These are phyloP conservation scores for Golubevia sp. DNA, from an alignment of 1,284 basidiomycete genomes.

Conservation along the genomic window DNA sequence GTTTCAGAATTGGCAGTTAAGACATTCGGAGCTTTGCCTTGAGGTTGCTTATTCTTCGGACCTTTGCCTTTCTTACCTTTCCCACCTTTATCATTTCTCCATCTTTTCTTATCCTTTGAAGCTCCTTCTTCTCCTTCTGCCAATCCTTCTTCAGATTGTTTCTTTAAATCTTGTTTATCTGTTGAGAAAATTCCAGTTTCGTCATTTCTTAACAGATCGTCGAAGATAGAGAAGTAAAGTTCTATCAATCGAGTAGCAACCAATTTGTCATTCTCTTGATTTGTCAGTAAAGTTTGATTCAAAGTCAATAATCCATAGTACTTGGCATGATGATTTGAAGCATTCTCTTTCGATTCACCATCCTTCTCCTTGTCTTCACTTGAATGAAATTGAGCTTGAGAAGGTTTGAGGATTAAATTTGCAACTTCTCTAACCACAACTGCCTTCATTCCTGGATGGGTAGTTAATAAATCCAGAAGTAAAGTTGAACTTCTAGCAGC, in stretches of 20 bases:
- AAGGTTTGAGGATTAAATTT: constrained; percentile 73
- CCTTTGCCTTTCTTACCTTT: constrained; percentile 55
- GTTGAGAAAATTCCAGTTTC: constrained; percentile 31
- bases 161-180: constrained; percentile 62
- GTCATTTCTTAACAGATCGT: constrained; percentile 66
- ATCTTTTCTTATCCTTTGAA: constrained; percentile 63
- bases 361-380: constrained; percentile 48
- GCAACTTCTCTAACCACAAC: constrained; percentile 87
- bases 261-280: constrained; percentile 70
- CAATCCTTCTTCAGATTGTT: constrained; percentile 51
- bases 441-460: constrained; percentile 90
- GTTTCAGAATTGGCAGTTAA: too few relatives aligned
- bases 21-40: constrained; percentile 23
- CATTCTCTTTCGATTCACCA: too few relatives aligned
- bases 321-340: constrained; percentile 71
- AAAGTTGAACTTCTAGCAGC: constrained; percentile 89
- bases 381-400: constrained; percentile 62
- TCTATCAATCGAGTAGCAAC: constrained; percentile 85
- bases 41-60: constrained; percentile 57
- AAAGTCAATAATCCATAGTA: constrained; percentile 93
- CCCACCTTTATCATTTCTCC: constrained; percentile 54
- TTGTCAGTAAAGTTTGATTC: constrained; percentile 85
- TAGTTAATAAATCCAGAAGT: constrained; percentile 83
- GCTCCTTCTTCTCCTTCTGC: constrained; percentile 57
- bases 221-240: constrained; percentile 94